Evolutionary conservation across 371 early-diverging fungal species (phyloP), one percentile per base, ranked within the genome.

Genomic region (Fennellomyces sp.): DNA sequence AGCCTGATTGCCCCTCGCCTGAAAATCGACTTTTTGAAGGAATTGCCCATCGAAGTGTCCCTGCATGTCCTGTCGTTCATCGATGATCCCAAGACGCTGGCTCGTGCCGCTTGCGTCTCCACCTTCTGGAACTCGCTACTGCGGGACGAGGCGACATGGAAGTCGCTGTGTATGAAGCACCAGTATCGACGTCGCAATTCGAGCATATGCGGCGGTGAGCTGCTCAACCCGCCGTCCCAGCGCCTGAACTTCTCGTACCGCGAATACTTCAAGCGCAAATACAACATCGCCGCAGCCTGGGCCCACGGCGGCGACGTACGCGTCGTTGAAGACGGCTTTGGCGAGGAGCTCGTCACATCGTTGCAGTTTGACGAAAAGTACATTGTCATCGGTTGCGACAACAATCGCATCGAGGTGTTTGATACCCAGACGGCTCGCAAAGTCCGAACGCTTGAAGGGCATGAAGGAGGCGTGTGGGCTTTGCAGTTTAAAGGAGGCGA

Each of bases 401-500:
- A 94, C 61, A 85, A 87, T 62, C 81, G 88, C 6, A 93, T 94
- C 56, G 89, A 93, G 59, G 86, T 95, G 29, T 94, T 91, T 78
- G 91, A 91, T 68, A 88, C 88, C 17, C 73, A 72, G 5, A 84
- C 88, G 19, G 93, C 93, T 0, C 70, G 78, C n/a, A 72, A 87
- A 30, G 65, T 86, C 29, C 78, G 87, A 60, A 84, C 86, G 19
- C 75, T 96, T n/a, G 80, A 80, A 41, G 96, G 96, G 1, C 97
- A 97, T 74, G 87, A 86, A 51, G 96, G 96, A n/a, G 96, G 97
- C 38, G 94, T 97, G 2, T 97, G 97, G 97, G 92, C 95, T 13
- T 81, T 97, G 45, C 91, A 92, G 66, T 92, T 83, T 64, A 86
- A 88, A 47, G 88, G 84, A 31, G 80, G 80, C 28, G 83, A 63